Evolutionary conservation across 768 basidiomycete species (phyloP).

Genomic region (Asterophora lycoperdoides): DNA sequence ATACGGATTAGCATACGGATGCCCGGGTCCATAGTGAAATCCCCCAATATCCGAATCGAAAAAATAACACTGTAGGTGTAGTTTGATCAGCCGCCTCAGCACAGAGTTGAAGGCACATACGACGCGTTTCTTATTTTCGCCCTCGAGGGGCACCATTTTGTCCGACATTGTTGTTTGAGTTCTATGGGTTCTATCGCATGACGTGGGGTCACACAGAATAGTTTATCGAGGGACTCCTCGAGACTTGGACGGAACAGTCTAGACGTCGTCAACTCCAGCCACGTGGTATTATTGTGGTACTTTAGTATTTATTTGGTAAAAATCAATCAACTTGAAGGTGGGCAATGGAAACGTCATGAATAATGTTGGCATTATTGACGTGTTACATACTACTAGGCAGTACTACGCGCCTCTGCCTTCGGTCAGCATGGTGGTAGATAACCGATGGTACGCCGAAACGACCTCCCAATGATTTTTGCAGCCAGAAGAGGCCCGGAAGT

Average conservation of each 20-base stretch:
- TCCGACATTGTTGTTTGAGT: slow-evolving; percentile 31
- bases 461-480: too few relatives aligned
- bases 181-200: slow-evolving; percentile 10
- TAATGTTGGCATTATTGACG: background rate
- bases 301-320: too few relatives aligned
- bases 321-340: too few relatives aligned
- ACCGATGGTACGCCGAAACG: too few relatives aligned
- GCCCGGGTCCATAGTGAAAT: slow-evolving; percentile 98
- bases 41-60: slow-evolving; percentile 99
- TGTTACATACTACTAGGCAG: background rate
- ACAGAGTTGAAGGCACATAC: slow-evolving; percentile 44
- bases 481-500: too few relatives aligned
- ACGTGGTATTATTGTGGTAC: too few relatives aligned
- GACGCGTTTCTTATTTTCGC: slow-evolving; percentile 82
- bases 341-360: slow-evolving; percentile 10
- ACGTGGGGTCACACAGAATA: slow-evolving; percentile 1
- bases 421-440: too few relatives aligned
- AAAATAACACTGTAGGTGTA: slow-evolving; percentile 81
- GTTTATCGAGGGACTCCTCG: background rate
- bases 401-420: background rate
- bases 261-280: too few relatives aligned
- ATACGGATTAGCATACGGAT: slow-evolving; percentile 51
- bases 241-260: too few relatives aligned
- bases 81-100: slow-evolving; percentile 4
- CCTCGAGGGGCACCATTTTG: slow-evolving; percentile 61